Percentiles rank a stretch among this genome's conserved stretches.
Evolutionary conservation across 225 moss, liverwort and hornwort species (phyloP).

Genomic region (Straminergon stramineum): DNA sequence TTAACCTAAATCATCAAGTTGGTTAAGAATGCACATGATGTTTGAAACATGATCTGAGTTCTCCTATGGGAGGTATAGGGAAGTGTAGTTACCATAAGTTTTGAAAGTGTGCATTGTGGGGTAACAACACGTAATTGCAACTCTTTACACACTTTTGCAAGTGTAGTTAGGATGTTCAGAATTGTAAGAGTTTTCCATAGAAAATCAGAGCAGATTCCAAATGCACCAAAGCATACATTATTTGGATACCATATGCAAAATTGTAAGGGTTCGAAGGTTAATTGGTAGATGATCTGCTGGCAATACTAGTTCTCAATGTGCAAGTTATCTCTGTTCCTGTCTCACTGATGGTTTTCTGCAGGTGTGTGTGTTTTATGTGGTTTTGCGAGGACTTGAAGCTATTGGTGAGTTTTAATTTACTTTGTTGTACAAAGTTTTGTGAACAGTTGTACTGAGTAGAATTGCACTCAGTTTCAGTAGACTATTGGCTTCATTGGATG

Average conservation of each 20-base stretch:
- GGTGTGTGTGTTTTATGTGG: slow-evolving; percentile 33
- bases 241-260: background rate
- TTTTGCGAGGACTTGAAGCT: slow-evolving; percentile 24
- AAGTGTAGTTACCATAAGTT: background rate
- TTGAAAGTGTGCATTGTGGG: background rate
- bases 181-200: background rate
- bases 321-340: background rate
- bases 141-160: background rate
- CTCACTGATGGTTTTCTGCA: background rate
- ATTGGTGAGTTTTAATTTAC: slow-evolving; percentile 3
- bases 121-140: no score
- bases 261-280: background rate
- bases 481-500: background rate
- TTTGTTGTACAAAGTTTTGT: background rate
- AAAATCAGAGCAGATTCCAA: background rate
- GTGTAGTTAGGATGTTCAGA: background rate
- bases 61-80: background rate
- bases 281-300: background rate
- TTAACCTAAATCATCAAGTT: background rate
- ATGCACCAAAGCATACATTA: background rate
- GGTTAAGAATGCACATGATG: background rate
- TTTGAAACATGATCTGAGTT: background rate
- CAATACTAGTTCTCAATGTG: background rate
- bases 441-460: background rate
- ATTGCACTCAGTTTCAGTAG: background rate